These are phyloP conservation scores for Taiozyma sp. DNA, from an alignment of 1,139 yeast genomes.

Conservation along the genomic window DNA sequence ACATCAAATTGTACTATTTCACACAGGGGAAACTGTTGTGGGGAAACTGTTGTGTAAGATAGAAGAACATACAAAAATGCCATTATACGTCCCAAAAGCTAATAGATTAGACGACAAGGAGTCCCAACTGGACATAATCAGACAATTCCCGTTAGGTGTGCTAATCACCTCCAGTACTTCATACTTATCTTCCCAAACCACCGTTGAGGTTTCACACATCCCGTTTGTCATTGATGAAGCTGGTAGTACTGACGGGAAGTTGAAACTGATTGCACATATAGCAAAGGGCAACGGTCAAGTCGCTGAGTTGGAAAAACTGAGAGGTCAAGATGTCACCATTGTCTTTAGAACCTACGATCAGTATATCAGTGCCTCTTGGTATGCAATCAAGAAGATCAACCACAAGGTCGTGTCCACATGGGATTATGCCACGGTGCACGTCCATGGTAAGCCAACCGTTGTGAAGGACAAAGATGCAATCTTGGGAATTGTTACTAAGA, in stretches of 20 bases:
- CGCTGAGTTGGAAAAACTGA: constrained; percentile 36
- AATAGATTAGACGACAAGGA: constrained; percentile 31
- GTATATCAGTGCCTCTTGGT: constrained; percentile 59
- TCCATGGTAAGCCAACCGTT: constrained; percentile 47
- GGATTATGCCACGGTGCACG: constrained; percentile 62
- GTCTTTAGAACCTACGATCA: constrained; percentile 46
- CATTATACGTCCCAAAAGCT: constrained; percentile 22
- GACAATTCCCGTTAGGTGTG: constrained; percentile 47
- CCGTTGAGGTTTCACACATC: constrained; percentile 49
- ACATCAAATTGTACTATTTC: too few species aligned
- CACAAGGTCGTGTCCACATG: constrained; percentile 70
- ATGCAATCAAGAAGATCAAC: constrained; percentile 49
- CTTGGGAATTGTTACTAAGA: constrained; percentile 37
- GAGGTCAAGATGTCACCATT: constrained; percentile 38
- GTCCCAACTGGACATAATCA: constrained; percentile 37
- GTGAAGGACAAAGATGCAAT: constrained; percentile 45
- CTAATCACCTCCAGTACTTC: constrained; percentile 36
- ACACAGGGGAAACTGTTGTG: too few species aligned
- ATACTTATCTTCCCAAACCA: constrained; percentile 15
- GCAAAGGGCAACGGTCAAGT: constrained; percentile 51
- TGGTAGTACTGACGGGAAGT: constrained; percentile 35
- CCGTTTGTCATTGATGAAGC: constrained; percentile 42
- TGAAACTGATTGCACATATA: constrained; percentile 47
- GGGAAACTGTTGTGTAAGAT: not conserved
- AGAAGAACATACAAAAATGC: not conserved